Conservation (phyloP, 345 rosid species). For the Eucalyptus sp. region DNA sequence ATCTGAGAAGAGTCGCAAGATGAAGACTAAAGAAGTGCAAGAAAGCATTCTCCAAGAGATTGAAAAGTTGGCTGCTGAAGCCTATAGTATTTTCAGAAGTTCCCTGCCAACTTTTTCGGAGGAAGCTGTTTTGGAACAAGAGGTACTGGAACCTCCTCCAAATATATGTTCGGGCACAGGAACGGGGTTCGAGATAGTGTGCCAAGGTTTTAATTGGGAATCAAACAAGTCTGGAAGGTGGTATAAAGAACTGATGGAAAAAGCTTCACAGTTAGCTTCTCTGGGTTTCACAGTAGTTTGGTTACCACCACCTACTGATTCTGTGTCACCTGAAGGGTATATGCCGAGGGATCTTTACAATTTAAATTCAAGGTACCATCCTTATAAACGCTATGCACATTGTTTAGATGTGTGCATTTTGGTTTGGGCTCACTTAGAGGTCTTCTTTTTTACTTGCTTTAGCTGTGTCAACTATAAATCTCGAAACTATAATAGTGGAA, state of each 20-base stretch:
- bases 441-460: not conserved
- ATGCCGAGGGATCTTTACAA: constrained; percentile 92
- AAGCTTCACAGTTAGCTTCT: constrained; percentile 56
- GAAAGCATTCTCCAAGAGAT: constrained; percentile 86
- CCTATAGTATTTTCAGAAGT: constrained; percentile 86
- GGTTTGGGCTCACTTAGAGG: not conserved
- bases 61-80: constrained; percentile 97
- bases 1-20: constrained; percentile 35
- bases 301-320: constrained; percentile 97
- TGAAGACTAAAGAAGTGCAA: constrained; percentile 61
- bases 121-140: constrained; percentile 33
- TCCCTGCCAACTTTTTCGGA: constrained; percentile 47
- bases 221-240: constrained; percentile 86
- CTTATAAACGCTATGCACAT: not conserved
- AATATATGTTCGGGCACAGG: constrained; percentile 70
- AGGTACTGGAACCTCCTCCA: constrained; percentile 21
- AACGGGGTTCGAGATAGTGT: constrained; percentile 74
- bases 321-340: constrained; percentile 98
- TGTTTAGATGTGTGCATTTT: not conserved
- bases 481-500: not conserved
- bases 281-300: constrained; percentile 85
- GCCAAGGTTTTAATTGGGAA: constrained; percentile 98
- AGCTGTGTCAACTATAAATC: not conserved
- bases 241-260: constrained; percentile 69
- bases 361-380: constrained; percentile 70